Conservation (phyloP, 768 basidiomycete genomes). For the Trametes gibbosa region DNA sequence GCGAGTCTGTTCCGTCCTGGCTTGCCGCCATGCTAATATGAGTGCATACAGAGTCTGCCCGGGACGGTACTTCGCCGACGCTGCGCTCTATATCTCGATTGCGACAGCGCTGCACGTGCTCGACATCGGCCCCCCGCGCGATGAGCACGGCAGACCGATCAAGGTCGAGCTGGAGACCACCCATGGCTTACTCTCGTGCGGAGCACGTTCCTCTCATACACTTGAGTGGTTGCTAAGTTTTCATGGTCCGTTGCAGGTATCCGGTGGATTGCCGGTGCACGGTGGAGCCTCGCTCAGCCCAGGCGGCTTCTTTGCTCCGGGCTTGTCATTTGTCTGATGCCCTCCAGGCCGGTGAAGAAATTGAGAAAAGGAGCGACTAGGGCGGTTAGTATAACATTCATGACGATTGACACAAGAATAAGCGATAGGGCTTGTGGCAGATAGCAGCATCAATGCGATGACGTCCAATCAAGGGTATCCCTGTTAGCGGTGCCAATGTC, state of each 20-base stretch:
- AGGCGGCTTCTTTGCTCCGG: not conserved
- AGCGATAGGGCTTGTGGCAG: too few species aligned
- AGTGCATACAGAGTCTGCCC: slow-evolving; percentile 10
- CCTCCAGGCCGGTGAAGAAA: too few species aligned
- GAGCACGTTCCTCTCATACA: not conserved
- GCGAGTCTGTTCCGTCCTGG: not conserved
- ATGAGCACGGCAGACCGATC: not conserved
- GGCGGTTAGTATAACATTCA: too few species aligned
- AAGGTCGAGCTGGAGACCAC: not conserved
- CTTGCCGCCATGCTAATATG: not conserved
- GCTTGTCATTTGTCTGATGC: too few species aligned
- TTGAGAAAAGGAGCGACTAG: too few species aligned
- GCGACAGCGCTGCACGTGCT: slow-evolving; percentile 5
- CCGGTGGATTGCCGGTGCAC: slow-evolving; percentile 5
- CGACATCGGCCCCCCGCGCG: slow-evolving; percentile 1
- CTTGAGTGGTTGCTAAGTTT: too few species aligned
- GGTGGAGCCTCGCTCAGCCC: not conserved
- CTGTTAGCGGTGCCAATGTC: too few species aligned
- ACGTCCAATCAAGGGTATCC: too few species aligned
- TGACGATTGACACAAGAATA: too few species aligned
- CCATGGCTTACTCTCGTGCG: slow-evolving; percentile 6
- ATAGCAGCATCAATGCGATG: too few species aligned
- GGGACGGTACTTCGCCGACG: slow-evolving; percentile 8
- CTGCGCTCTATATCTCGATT: not conserved
- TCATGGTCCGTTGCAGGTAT: not conserved